Base-by-base conservation (phyloP, 441 rosid species). In the Eruca vesicaria region DNA sequence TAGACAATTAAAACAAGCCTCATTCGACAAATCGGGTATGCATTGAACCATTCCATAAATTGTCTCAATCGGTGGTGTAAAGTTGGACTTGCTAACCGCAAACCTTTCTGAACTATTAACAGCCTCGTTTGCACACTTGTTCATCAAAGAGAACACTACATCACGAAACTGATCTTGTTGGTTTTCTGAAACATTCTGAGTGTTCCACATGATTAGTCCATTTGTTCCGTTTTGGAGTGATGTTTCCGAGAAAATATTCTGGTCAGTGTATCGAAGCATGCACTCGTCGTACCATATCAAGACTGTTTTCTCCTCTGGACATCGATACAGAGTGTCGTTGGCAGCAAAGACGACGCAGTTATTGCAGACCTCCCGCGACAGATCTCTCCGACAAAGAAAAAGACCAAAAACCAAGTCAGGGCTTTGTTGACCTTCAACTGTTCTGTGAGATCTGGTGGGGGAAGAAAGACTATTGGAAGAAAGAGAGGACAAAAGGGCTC, bases 41-140 rank as follows among this genome's bases (percentile, higher is more conserved):
- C 73, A 69, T 35, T 69, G 72, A 53, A 15, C 63, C 28, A 68
- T 2, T 1, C 33, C 73, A 5, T 69, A 68, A 6, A 68, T 15
- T 6, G 14, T 19, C 19, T 18, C n/a, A 4, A 28, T 2, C 11
- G 55, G 16, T 48, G 55, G 16, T 48, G 55, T 48, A 21, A 18
- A 48, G 55, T 48, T 18, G 21, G 55, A 48, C 2, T 55, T 55
- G 28, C 14, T 21, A 4, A 20, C 59, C 28, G 28, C 59, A 20
- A 60, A 60, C 14, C 11, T 55, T 55, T 3, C 7, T 2, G 11
- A n/a, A 11, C 43, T 9, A 16, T 48, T 48, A 48, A 7, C 55
- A 48, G 64, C 64, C 23, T 60, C 64, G 23, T 19, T 55, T 9
- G 59, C 59, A 20, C 29, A 20, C 28, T 55, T 21, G 29, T 55